A percentile compares a stretch with the other conserved stretches of the same genome.
phyloP scores from a whole-genome alignment of 2,329 filamentous ascomycete species.

The Tolypocladium tundrense region DNA sequence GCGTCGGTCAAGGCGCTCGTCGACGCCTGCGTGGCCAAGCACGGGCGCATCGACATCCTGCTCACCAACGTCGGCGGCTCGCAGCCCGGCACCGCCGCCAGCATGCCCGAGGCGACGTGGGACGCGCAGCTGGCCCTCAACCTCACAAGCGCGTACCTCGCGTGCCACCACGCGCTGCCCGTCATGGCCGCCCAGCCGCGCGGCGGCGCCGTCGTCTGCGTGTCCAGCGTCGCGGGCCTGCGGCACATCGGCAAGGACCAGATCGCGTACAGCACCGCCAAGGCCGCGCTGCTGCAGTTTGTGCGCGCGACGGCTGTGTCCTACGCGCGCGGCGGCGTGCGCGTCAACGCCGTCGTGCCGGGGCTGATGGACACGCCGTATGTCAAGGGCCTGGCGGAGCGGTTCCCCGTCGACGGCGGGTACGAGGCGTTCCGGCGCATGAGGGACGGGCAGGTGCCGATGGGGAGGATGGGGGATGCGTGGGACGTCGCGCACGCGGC shows the following conservation, averaged over 20 bases:
- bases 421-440: not conserved
- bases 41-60: slow-evolving; percentile 49
- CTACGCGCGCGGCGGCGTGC: not conserved
- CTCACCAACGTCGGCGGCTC: slow-evolving; percentile 51
- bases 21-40: slow-evolving; percentile 36
- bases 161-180: not conserved
- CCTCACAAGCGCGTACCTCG: not conserved
- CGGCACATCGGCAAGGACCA: not conserved
- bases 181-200: not conserved
- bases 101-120: not conserved
- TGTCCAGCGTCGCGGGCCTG: not conserved
- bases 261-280: not conserved
- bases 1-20: slow-evolving; percentile 22
- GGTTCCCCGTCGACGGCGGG: not conserved
- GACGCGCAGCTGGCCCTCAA: not conserved
- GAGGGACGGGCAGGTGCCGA: slow-evolving; percentile 44
- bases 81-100: slow-evolving; percentile 40
- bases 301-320: not conserved
- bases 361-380: not conserved
- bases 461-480: slow-evolving; percentile 47
- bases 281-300: not conserved
- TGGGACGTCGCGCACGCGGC: slow-evolving; percentile 48
- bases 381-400: not conserved
- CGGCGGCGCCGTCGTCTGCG: not conserved
- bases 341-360: not conserved